Evolutionary conservation across 148 eudicot genomes (phyloP), one percentile per base, ranked within the genome.

Genomic region (Chenopodium berlandieri): DNA sequence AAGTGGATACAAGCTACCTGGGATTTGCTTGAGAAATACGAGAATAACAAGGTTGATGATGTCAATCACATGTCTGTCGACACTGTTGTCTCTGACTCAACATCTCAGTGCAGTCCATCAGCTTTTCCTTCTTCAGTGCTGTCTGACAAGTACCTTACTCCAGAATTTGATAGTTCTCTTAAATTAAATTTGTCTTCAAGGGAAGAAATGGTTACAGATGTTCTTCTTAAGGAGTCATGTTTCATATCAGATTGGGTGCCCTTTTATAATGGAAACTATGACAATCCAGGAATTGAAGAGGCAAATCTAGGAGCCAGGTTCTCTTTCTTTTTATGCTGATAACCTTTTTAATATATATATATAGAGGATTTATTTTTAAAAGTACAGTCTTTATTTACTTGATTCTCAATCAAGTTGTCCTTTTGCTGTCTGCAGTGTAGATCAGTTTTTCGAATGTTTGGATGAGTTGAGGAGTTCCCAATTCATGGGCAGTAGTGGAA

Each of bases 221-320:
- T 84, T 64, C 83, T 96, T 75, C 75, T 95, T 14, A 89, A 90
- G 48, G 95, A 92, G 71, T 91, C 94, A 1, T 86, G 85, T 79
- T 89, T 96, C 81, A 96, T 96, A 88, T 90, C 93, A 44, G 95
- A 94, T 86, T 96, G 98, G 98, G 91, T 94, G 79, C 89, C 94
- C 44, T 83, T 75, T 76, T 84, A 87, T 86, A 27, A 77, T 73
- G 83, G 84, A 65, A 85, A 80, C 83, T 79, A 56, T 73, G 85
- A 80, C 77, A 86, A 79, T 60, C 87, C 80, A 72, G 81, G 68
- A 68, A 73, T 76, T 70, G 90, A 87, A 85, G 93, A 82, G 68
- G 94, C 89, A 80, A 93, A 94, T 82, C 88, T 96, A 84, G 98
- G 97, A 82, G 97, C 97, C 85, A 96, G 99, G 98, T 96, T 88